Percentiles rank a stretch among this genome's conserved stretches.
Evolutionary conservation across 2,329 filamentous ascomycete genomes (phyloP).

Genomic region (Periconia sp.): DNA sequence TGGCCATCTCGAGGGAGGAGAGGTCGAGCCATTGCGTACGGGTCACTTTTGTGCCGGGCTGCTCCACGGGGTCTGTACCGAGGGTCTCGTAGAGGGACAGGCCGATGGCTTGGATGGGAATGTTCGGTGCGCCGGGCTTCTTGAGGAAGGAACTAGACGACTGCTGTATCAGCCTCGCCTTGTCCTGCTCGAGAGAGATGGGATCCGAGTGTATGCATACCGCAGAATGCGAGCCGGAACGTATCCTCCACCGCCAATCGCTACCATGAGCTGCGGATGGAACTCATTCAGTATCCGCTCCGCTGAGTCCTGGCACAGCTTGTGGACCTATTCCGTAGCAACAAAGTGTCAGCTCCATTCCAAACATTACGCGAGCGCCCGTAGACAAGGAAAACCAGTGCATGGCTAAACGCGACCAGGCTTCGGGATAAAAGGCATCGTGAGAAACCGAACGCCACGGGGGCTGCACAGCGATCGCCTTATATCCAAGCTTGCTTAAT

Average conservation of each 20-base stretch:
- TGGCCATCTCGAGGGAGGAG: constrained; percentile 82
- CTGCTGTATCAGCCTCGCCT: constrained; percentile 13
- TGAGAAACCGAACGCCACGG: too few species aligned
- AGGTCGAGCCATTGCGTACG: constrained; percentile 98
- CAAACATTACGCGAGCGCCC: not conserved
- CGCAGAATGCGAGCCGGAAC: constrained; percentile 95
- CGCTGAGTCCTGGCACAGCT: constrained; percentile 89
- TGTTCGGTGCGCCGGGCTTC: constrained; percentile 84
- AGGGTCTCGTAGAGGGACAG: constrained; percentile 95
- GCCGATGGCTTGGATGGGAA: constrained; percentile 98
- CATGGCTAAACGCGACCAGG: constrained; percentile 13
- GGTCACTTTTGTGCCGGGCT: constrained; percentile 89
- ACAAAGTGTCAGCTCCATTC: not conserved
- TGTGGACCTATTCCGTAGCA: constrained; percentile 76
- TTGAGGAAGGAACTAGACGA: constrained; percentile 82
- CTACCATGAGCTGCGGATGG: constrained; percentile 95
- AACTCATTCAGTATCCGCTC: constrained; percentile 81
- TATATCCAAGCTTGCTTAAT: too few species aligned
- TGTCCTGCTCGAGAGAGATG: not conserved
- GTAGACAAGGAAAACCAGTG: not conserved
- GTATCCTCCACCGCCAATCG: constrained; percentile 96
- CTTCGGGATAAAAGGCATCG: too few species aligned
- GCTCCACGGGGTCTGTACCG: constrained; percentile 70
- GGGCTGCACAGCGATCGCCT: too few species aligned
- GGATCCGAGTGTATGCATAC: constrained; percentile 42